Evolutionary conservation across 805 yeast species (phyloP), one percentile per base, ranked within the genome.

Genomic region (Candida pini): DNA sequence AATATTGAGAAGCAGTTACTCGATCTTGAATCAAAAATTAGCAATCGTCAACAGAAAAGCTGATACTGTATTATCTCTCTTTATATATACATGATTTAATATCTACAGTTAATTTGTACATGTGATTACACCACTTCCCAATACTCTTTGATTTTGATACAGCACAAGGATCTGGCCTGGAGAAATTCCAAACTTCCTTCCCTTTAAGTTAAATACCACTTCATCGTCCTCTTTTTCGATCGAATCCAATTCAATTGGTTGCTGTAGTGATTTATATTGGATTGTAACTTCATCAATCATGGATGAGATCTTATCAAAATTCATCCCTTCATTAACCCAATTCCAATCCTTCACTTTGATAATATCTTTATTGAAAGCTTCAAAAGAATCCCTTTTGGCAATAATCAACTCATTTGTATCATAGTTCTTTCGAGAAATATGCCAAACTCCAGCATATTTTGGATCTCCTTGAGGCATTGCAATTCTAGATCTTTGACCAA

Each of bases 391-490:
- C 5, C 95, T 95, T 19, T 67, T 71, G 1, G 86, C 95, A 29
- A 92, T 87, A 1, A 83, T 78, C 18, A 92, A 58, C 52, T 86
- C 86, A 52, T 90, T 90, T 5, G 69, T 65, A 3, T 63, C 73
- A 9, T 60, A 53, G 21, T 74, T 59, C 51, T 92, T 92, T 16
- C 72, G 88, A 45, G 83, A 73, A 1, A 89, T 86, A 55, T 78
- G 86, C 98, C 98, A 92, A 2, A 74, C 66, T 0, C 97, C 97
- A 28, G 71, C 65, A 45, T 72, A 78, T 5, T 57, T 54, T 1
- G 89, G 89, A 45, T 82, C 79, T 0, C 89, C 90, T 55, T 92
- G 97, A 0, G 97, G 97, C 84, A 90, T 73, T 1, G 86, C 70
- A 2, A 88, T 60, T 4, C 89, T 78, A 13, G 81, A 71, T 42